phyloP scores from a whole-genome alignment of 148 eudicot species.

The Rhododendron henanense region DNA sequence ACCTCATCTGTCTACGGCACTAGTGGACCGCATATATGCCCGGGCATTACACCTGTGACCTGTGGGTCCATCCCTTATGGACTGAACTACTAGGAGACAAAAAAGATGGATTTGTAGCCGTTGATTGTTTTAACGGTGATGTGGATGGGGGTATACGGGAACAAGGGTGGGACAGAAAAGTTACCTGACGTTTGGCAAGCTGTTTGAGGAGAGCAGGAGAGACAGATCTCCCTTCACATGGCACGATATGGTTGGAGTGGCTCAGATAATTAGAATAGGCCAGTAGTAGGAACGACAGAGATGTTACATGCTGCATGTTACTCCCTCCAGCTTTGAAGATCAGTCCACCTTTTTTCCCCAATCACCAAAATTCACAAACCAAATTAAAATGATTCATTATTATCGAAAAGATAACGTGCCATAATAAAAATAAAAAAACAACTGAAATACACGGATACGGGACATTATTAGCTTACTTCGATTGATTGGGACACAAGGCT shows the following conservation, averaged over 20 bases:
- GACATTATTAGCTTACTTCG: too few relatives aligned
- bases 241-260: slow-evolving; percentile 82
- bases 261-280: slow-evolving; percentile 91
- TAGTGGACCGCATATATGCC: background rate
- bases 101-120: background rate
- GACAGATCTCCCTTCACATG: slow-evolving; percentile 69
- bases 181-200: slow-evolving; percentile 87
- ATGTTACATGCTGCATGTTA: slow-evolving; percentile 99
- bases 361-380: background rate
- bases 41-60: background rate
- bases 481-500: too few relatives aligned
- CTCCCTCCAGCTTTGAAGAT: slow-evolving; percentile 88
- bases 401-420: background rate
- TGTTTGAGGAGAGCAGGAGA: slow-evolving; percentile 67
- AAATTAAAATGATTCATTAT: background rate
- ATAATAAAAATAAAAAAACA: background rate
- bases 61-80: background rate
- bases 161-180: background rate
- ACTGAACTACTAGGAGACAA: background rate
- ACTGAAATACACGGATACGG: background rate
- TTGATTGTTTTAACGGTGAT: background rate
- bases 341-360: slow-evolving; percentile 51
- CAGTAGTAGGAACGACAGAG: slow-evolving; percentile 72
- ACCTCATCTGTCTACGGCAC: background rate
- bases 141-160: background rate